phyloP scores from a whole-genome alignment of 129 eudicot genomes.

The Flaveria linearis region DNA sequence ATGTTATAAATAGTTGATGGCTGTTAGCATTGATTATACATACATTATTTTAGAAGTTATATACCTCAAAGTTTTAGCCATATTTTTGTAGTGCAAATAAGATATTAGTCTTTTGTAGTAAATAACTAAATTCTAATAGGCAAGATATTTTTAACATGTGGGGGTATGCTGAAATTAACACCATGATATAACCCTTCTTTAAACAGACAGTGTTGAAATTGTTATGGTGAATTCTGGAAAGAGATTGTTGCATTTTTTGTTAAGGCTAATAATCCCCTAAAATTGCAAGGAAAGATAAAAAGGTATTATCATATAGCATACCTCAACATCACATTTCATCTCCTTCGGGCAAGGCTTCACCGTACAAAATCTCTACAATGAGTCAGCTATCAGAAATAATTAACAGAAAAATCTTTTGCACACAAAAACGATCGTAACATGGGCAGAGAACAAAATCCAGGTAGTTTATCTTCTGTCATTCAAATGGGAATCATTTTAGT shows the following conservation, averaged over 20 bases:
- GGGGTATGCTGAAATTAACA: not conserved
- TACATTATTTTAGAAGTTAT: not conserved
- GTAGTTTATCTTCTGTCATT: not conserved
- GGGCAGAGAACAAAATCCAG: slow-evolving; percentile 13
- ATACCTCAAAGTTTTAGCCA: not conserved
- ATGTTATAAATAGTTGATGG: slow-evolving; percentile 19
- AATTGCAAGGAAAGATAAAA: not conserved
- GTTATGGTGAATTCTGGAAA: not conserved
- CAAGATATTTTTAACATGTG: not conserved
- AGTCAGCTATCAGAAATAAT: slow-evolving; percentile 33
- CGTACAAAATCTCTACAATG: slow-evolving; percentile 88
- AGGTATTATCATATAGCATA: slow-evolving; percentile 23
- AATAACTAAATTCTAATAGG: not conserved
- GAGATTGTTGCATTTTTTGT: not conserved
- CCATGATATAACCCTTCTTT: not conserved
- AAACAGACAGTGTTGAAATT: not conserved
- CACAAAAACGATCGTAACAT: not conserved
- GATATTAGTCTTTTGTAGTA: not conserved
- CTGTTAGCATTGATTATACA: slow-evolving; percentile 14
- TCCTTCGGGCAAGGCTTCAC: slow-evolving; percentile 99
- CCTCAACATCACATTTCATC: slow-evolving; percentile 99
- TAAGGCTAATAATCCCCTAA: not conserved
- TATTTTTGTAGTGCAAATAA: not conserved
- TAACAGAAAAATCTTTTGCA: slow-evolving; percentile 9
- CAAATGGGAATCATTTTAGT: not conserved